phyloP scores from a whole-genome alignment of 2,329 filamentous ascomycete species.

The Exophiala mesophila region DNA sequence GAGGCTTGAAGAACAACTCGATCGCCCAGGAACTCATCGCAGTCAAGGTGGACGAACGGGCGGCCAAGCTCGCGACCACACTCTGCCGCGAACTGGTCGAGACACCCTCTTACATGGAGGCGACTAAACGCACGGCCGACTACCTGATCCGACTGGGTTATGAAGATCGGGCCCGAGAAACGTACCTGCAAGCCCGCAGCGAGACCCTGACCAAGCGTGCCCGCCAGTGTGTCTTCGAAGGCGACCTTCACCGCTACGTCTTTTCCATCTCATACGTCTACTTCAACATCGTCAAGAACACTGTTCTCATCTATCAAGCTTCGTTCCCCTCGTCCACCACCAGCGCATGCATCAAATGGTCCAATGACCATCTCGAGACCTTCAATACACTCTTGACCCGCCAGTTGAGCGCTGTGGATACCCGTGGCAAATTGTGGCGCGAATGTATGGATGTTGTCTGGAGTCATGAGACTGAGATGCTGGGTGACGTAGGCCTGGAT shows the following conservation, averaged over 20 bases:
- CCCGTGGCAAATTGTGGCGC: constrained; percentile 69
- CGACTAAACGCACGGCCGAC: constrained; percentile 73
- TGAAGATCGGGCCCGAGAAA: constrained; percentile 81
- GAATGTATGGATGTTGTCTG: constrained; percentile 78
- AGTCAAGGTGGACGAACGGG: constrained; percentile 83
- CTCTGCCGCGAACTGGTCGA: constrained; percentile 73
- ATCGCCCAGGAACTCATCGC: constrained; percentile 89
- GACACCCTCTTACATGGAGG: constrained; percentile 68
- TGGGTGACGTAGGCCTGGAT: constrained; percentile 83
- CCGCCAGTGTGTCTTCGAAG: constrained; percentile 91
- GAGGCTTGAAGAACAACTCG: constrained; percentile 75
- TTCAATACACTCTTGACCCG: constrained; percentile 80
- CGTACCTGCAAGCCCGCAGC: constrained; percentile 75
- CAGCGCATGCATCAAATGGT: constrained; percentile 95
- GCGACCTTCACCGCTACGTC: constrained; percentile 86
- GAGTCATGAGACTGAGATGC: constrained; percentile 66
- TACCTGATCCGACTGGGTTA: constrained; percentile 86
- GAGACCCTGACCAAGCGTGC: constrained; percentile 75
- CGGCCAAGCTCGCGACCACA: constrained; percentile 68
- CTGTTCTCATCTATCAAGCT: constrained; percentile 76
- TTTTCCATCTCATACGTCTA: constrained; percentile 94
- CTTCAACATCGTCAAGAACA: constrained; percentile 91
- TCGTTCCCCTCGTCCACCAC: constrained; percentile 85
- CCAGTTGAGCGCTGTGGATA: constrained; percentile 81
- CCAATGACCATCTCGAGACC: constrained; percentile 86